phyloP scores from a whole-genome alignment of 2,329 filamentous ascomycete species.

The Colletotrichum tamarilloi region DNA sequence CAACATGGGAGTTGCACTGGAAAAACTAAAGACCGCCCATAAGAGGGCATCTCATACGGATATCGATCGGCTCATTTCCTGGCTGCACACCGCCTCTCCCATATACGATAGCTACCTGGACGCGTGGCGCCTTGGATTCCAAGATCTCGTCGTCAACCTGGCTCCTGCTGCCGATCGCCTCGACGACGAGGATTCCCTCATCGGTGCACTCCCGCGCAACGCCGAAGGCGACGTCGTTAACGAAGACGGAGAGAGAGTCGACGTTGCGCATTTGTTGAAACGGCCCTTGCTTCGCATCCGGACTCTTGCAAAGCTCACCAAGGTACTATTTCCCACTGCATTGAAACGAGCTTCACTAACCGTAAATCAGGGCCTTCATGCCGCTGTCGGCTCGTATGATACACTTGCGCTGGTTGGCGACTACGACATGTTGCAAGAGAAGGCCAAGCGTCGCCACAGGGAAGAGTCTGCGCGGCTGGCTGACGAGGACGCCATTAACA shows the following conservation, averaged over 20 bases:
- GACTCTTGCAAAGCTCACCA: conserved; percentile 85
- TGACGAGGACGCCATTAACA: conserved; percentile 87
- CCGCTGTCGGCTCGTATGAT: conserved; percentile 61
- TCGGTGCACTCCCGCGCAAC: conserved; percentile 70
- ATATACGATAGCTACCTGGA: conserved; percentile 88
- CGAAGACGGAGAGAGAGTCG: conserved; percentile 86
- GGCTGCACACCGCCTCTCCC: conserved; percentile 82
- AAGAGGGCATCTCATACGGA: conserved; percentile 82
- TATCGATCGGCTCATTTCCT: conserved; percentile 77
- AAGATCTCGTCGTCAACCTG: conserved; percentile 93
- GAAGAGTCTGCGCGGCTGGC: conserved; percentile 78
- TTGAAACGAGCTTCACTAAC: conserved; percentile 11
- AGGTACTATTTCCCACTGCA: conserved; percentile 57
- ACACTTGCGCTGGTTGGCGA: conserved; percentile 53
- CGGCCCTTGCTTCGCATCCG: conserved; percentile 89
- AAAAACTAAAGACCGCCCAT: conserved; percentile 84
- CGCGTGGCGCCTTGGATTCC: conserved; percentile 92
- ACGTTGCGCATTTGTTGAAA: conserved; percentile 93
- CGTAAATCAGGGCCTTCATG: conserved; percentile 62
- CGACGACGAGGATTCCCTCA: conserved; percentile 70
- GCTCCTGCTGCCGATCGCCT: conserved; percentile 69
- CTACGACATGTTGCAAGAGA: conserved; percentile 80
- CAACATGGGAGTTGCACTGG: conserved; percentile 90
- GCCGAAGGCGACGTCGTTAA: conserved; percentile 75
- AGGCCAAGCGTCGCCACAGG: conserved; percentile 73